A percentile compares a stretch with the other conserved stretches of the same genome.
These are phyloP conservation scores for Ceratocystis eucalypticola DNA, from an alignment of 2,329 filamentous ascomycete species.

Conservation along the genomic window DNA sequence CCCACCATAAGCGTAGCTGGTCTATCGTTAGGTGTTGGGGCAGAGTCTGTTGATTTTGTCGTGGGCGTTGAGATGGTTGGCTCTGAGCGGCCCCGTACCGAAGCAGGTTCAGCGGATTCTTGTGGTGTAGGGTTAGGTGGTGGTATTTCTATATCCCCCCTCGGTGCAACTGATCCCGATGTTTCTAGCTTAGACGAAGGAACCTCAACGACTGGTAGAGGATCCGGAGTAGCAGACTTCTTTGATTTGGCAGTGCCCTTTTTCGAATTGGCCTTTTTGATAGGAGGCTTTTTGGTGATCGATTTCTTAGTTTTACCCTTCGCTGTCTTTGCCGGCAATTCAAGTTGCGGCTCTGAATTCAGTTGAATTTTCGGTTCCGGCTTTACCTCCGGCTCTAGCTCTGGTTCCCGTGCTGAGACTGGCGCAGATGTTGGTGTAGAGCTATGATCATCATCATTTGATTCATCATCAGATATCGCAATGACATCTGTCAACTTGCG, in stretches of 20 bases:
- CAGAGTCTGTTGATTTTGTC: background rate
- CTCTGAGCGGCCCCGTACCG: background rate
- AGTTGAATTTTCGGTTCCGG: background rate
- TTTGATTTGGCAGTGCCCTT: constrained; percentile 20
- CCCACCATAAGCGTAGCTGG: background rate
- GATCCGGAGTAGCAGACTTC: background rate
- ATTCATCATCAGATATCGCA: constrained; percentile 1
- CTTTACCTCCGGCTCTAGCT: background rate
- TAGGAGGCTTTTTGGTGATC: constrained; percentile 14
- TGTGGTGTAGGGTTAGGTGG: background rate
- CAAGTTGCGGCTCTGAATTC: background rate
- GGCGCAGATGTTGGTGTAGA: background rate
- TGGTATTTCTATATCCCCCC: constrained; percentile 3
- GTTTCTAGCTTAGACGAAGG: background rate
- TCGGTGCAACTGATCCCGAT: background rate
- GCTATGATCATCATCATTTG: constrained; percentile 2
- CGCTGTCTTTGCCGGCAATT: background rate
- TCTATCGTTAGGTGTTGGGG: background rate
- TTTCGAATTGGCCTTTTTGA: constrained; percentile 25
- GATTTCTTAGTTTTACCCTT: background rate
- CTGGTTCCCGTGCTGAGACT: background rate
- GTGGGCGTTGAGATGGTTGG: constrained; percentile 3
- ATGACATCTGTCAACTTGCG: background rate
- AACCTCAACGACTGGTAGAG: background rate
- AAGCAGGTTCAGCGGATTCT: background rate